Conservation (phyloP, 2,329 filamentous ascomycete genomes). For the Uncinocarpus reesii region DNA sequence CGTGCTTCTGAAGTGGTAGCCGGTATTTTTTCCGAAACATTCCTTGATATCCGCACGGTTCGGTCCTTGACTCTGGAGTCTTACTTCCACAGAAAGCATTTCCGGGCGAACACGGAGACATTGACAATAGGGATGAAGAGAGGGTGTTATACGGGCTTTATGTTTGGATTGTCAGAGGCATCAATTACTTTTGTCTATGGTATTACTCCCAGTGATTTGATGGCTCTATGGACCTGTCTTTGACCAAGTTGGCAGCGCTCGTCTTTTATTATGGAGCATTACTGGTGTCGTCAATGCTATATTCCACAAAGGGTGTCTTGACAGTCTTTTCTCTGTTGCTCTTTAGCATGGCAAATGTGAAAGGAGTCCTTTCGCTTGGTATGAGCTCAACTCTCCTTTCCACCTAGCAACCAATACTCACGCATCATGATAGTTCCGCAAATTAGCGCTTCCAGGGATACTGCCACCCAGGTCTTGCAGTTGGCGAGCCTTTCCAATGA, state of each 20-base stretch:
- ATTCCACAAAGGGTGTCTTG: constrained; percentile 51
- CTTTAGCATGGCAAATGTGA: constrained; percentile 68
- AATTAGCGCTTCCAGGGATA: constrained; percentile 61
- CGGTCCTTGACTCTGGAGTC: constrained; percentile 62
- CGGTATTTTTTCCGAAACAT: constrained; percentile 60
- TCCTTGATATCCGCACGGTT: constrained; percentile 69
- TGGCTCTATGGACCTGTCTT: no score
- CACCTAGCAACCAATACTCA: constrained; percentile 3
- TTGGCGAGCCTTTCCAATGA: constrained; percentile 52
- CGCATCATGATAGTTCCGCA: constrained; percentile 52
- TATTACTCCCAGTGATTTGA: no score
- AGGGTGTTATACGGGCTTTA: constrained; percentile 55
- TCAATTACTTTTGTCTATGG: constrained; percentile 58
- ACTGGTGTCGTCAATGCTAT: constrained; percentile 46
- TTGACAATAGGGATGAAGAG: constrained; percentile 55
- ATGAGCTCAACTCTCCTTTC: constrained; percentile 14
- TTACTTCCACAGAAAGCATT: constrained; percentile 59
- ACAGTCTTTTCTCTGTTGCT: constrained; percentile 72
- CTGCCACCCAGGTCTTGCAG: constrained; percentile 60
- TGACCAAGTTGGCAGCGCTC: constrained; percentile 43
- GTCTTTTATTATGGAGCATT: constrained; percentile 74
- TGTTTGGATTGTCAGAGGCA: constrained; percentile 70
- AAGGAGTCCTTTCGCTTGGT: constrained; percentile 56
- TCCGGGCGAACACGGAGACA: constrained; percentile 41
- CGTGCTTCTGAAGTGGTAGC: constrained; percentile 50